Evolutionary conservation across 1,139 yeast species (phyloP), one percentile per base, ranked within the genome.

Genomic region (Saccharomyces hybrid): DNA sequence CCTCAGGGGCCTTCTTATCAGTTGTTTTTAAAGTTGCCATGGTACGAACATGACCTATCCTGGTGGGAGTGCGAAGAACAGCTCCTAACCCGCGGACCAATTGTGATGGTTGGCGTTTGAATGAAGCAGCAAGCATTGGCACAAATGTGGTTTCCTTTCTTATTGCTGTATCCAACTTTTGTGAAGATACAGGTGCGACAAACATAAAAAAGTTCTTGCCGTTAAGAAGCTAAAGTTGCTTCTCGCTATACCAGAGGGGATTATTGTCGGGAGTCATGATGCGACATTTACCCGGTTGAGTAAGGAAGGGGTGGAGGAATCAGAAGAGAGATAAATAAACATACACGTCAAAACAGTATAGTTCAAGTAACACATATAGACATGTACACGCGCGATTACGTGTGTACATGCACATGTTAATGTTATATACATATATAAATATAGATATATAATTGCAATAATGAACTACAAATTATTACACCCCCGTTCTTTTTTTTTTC

Each of bases 1-100:
- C 46, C 6, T 47, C 47, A 16, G 48, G 46, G 3, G 51, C 41
- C 8, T 32, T 32, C 8, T 32, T 32, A 32, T 32, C 38, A 16
- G 13, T 32, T n/a, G 38, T 32, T 32, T 32, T 32, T 32, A 32
- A 32, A 32, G 57, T 46, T 7, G 57, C 52, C 13, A 87, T 85
- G 70, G 84, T 32, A 32, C 38, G 38, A 32, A 32, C n/a, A 32
- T 49, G 47, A 46, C n/a, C 25, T 50, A 23, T 25, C n/a, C 28
- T 26, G 13, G 28, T 13, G 13, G 29, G 13, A 6, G 49, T 25
- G 32, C 13, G 32, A n/a, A 27, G 31, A 28, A 47, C 25, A 26
- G 42, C 4, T 47, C 32, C 29, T 47, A 28, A 7, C 20, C 23
- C 32, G 14, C 28, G 32, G 32, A 20, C 32, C 38, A 32, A 32